Percentiles rank a stretch among this genome's conserved stretches.
phyloP scores from a whole-genome alignment of 805 yeast species.

The Komagataella populi region DNA sequence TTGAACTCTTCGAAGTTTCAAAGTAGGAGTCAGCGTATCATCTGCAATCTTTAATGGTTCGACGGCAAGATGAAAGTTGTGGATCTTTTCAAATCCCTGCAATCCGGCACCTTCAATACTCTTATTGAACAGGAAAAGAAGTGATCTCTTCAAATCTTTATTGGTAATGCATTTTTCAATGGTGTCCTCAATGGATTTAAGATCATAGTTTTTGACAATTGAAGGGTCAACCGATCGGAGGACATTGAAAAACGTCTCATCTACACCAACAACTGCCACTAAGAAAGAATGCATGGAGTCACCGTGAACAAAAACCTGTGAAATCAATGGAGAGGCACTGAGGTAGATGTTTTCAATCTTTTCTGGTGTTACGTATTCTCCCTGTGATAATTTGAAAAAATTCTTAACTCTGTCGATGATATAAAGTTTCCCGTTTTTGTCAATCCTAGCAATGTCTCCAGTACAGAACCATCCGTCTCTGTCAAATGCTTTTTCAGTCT shows the following conservation, averaged over 20 bases:
- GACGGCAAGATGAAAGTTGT: slow-evolving; percentile 34
- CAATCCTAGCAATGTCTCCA: slow-evolving; percentile 49
- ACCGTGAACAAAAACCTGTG: slow-evolving; percentile 52
- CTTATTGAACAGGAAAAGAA: slow-evolving; percentile 23
- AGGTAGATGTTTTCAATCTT: slow-evolving; percentile 55
- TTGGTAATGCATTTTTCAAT: slow-evolving; percentile 11
- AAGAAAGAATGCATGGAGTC: slow-evolving; percentile 41
- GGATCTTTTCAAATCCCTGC: slow-evolving; percentile 52
- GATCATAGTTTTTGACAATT: slow-evolving; percentile 4
- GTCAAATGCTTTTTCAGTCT: slow-evolving; percentile 38
- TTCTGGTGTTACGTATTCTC: slow-evolving; percentile 66
- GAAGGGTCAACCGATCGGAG: slow-evolving; percentile 1
- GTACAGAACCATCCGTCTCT: slow-evolving; percentile 47
- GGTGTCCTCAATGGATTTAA: slow-evolving; percentile 11
- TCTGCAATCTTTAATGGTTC: slow-evolving; percentile 54
- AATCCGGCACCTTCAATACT: slow-evolving; percentile 22
- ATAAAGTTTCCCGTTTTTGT: slow-evolving; percentile 35
- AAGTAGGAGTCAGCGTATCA: slow-evolving; percentile 55
- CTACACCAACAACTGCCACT: slow-evolving; percentile 53
- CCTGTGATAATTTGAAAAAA: slow-evolving; percentile 58
- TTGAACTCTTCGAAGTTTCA: slow-evolving; percentile 26
- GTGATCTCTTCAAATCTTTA: slow-evolving; percentile 12
- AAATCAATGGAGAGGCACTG: slow-evolving; percentile 28
- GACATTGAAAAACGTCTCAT: slow-evolving; percentile 12
- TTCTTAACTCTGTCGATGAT: slow-evolving; percentile 70